Base-by-base conservation (phyloP, 116 monocot species). In the Trichopus zeylanicus region DNA sequence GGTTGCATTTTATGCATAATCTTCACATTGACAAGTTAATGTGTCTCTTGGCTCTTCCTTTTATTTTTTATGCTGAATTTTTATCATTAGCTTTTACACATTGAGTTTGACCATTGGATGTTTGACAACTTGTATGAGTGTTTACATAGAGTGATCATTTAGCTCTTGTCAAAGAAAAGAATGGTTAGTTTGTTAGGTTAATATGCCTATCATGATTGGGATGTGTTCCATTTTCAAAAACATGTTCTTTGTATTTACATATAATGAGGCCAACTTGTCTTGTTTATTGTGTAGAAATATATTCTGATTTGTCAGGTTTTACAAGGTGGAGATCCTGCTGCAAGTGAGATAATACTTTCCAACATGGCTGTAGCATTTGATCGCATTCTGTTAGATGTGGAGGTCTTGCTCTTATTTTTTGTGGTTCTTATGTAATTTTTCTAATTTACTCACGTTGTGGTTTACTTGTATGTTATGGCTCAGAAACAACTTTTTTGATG, bases 321-420 rank as follows among this genome's bases (percentile, higher is more conserved):
- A 54, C 82, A 81, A 74, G 78, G 86, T 70, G 82, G 73, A 54
- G 55, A 68, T 70, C 77, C 82, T 28, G 60, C 66, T 53, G 89
- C 94, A 60, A 55, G 66, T 22, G 83, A 94, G 49, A 70, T 86
- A 30, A 74, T 94, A 62, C 66, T 82, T 19, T 77, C 85, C 27
- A 94, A 94, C 67, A 94, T 94, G 89, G 75, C 78, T 55, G 71
- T 70, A 68, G 49, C 60, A 52, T 75, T 94, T 73, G 94, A 94
- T 73, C 85, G 89, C 22, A 78, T 94, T 55, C 74, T 94, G 55
- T 52, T 94, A 32, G 94, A 94, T 31, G 66, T 72, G 23, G 86
- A 94, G 94, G 94, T 94, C 49, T 58, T 46, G 5, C 7, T 55
- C 13, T 51, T 29, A 12, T 29, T 18, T 1, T 19, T n/a, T 22